phyloP scores from a whole-genome alignment of 1,284 basidiomycete genomes.

The Irpex lacteus region DNA sequence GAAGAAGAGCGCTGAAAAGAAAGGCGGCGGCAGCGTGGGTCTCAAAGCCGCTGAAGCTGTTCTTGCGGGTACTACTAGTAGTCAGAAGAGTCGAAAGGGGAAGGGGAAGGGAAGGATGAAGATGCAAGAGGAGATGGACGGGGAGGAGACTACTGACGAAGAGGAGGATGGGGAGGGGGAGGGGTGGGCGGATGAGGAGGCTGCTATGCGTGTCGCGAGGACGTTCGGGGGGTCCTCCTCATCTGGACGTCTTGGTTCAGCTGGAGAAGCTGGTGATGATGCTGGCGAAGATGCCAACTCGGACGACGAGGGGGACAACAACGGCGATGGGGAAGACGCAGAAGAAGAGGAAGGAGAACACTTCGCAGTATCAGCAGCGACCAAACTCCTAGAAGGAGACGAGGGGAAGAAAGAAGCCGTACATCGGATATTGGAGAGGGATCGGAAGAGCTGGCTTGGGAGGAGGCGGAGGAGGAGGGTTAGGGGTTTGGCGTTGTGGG shows the following conservation, averaged over 20 bases:
- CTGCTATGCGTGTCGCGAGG: constrained; percentile 33
- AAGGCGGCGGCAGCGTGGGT: constrained; percentile 21
- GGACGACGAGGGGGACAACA: too few species aligned
- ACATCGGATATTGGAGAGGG: constrained; percentile 37
- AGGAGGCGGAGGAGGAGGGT: constrained; percentile 33
- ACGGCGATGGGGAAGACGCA: too few species aligned
- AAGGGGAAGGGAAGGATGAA: neutral
- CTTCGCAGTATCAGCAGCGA: constrained; percentile 28
- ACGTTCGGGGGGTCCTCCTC: constrained; percentile 8
- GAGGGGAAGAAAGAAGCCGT: constrained; percentile 36
- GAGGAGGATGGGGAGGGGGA: constrained; percentile 27
- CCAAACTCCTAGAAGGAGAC: constrained; percentile 39
- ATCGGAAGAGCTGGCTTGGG: constrained; percentile 29
- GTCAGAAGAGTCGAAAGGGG: too few species aligned
- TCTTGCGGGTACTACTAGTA: too few species aligned
- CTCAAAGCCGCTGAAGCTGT: constrained; percentile 18
- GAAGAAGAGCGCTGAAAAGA: constrained; percentile 25
- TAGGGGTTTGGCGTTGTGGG: constrained; percentile 25
- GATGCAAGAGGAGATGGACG: constrained; percentile 11
- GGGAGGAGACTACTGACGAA: constrained; percentile 38
- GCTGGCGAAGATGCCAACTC: too few species aligned
- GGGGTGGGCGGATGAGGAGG: constrained; percentile 36
- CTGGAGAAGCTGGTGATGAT: too few species aligned
- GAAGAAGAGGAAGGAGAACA: constrained; percentile 14
- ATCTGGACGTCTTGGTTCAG: too few species aligned